Evolutionary conservation across 2,329 filamentous ascomycete species (phyloP), one percentile per base, ranked within the genome.

Genomic region (Botrytis deweyae): DNA sequence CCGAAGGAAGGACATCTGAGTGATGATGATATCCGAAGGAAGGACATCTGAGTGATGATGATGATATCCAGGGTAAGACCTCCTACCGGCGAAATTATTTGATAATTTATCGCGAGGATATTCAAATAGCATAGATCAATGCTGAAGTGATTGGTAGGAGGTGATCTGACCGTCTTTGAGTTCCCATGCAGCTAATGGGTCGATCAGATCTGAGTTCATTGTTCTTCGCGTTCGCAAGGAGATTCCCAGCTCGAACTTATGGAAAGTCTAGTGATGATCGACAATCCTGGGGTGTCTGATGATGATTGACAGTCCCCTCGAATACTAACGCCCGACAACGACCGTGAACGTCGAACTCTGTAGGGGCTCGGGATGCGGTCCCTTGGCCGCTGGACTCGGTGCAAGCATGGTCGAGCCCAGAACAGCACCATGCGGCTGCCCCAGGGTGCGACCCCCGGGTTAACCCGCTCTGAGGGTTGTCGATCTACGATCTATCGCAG

Each of bases 171-270:
- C 61, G 38, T 63, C 36, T 63, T 63, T 63, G 61, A 5, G 6
- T 63, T 63, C 61, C 61, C 61, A 63, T 25, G 61, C 36, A 63
- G 22, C 55, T 58, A 63, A 63, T 63, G 38, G 61, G 61, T 63
- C 61, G 22, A 63, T 40, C 61, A 63, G 38, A 63, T 63, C 38
- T 58, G 61, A 42, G 61, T 40, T 63, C 61, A 63, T 63, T 22
- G 38, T 63, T 40, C 61, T 29, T 63, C 61, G 61, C 38, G 36
- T 38, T 63, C 61, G 61, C 61, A 40, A 63, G 61, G 20, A 18
- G 1, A 62, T 10, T 22, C 59, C 59, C 33, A 62, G 59, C 59
- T 62, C 59, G 36, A 62, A 62, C 59, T 62, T 62, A 38, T 62
- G 33, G 59, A 36, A 62, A 38, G 20, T 62, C 33, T 62, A 38